Conservation (phyloP, 116 monocot genomes). For the Zostera marina region DNA sequence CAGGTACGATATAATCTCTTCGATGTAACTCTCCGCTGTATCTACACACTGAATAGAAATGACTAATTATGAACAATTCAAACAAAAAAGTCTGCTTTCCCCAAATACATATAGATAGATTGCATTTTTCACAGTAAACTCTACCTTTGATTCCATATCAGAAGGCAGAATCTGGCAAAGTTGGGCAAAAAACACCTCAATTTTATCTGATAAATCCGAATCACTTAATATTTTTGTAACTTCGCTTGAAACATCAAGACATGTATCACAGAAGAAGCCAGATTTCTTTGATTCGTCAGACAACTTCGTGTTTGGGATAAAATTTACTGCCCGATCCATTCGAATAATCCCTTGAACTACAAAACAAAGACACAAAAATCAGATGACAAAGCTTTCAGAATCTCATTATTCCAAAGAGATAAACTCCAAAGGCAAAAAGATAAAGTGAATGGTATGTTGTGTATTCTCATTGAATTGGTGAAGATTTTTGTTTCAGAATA, state of each 20-base stretch:
- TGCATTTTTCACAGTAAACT: background rate
- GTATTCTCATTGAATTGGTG: no score
- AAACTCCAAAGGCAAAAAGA: no score
- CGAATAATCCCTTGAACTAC: background rate
- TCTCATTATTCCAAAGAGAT: no score
- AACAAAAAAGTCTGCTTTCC: background rate
- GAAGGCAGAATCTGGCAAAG: constrained; percentile 22
- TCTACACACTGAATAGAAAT: constrained; percentile 19
- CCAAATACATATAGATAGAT: background rate
- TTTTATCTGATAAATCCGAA: constrained; percentile 10
- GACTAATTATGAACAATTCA: background rate
- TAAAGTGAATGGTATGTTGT: no score
- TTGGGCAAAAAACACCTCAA: constrained; percentile 12
- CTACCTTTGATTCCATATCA: constrained; percentile 22
- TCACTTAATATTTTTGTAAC: constrained; percentile 10
- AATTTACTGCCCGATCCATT: background rate
- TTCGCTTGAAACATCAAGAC: constrained; percentile 12
- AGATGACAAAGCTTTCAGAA: background rate
- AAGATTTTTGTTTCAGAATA: no score
- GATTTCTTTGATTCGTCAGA: background rate
- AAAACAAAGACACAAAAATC: background rate
- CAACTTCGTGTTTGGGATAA: background rate
- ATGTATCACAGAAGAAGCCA: constrained; percentile 14
- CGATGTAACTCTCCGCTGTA: constrained; percentile 7
- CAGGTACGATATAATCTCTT: constrained; percentile 12